These are phyloP conservation scores for Daedaleopsis nitida DNA, from an alignment of 768 basidiomycete genomes.

Conservation along the genomic window DNA sequence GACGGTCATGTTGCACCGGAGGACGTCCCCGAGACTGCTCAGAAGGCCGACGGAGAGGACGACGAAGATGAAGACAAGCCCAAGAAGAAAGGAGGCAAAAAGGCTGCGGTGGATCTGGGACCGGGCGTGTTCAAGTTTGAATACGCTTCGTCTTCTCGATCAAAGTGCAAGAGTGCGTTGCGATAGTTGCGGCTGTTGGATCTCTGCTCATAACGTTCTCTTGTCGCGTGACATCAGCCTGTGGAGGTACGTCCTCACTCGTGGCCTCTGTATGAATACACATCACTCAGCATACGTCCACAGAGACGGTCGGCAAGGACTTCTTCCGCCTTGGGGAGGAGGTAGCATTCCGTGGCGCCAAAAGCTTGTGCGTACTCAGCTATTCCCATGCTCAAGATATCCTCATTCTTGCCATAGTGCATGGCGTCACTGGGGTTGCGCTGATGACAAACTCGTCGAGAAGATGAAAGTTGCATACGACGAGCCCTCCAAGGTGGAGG, in stretches of 20 bases:
- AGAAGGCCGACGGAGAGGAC: constrained; percentile 52
- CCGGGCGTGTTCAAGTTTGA: constrained; percentile 32
- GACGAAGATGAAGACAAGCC: constrained; percentile 43
- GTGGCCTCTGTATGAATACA: background rate
- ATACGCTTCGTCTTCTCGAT: constrained; percentile 32
- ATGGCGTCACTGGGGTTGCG: constrained; percentile 50
- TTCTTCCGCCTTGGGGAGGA: constrained; percentile 43
- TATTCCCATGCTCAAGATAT: too few relatives aligned
- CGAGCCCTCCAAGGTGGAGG: constrained; percentile 42
- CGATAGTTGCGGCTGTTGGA: too few relatives aligned
- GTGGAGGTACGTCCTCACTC: constrained; percentile 12
- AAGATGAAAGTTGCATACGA: constrained; percentile 42
- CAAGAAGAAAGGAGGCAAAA: constrained; percentile 29
- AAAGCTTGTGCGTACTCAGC: constrained; percentile 31
- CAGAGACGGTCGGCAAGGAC: constrained; percentile 43
- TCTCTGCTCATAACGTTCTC: background rate
- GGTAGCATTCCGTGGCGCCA: constrained; percentile 41
- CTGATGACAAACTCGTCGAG: constrained; percentile 34
- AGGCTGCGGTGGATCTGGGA: constrained; percentile 31
- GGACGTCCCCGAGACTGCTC: constrained; percentile 77
- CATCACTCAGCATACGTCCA: background rate
- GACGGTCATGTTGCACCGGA: constrained; percentile 79
- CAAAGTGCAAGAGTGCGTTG: constrained; percentile 36
- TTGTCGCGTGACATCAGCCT: constrained; percentile 9
- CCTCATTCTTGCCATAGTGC: constrained; percentile 22